A percentile compares a stretch with the other conserved stretches of the same genome.
These are phyloP conservation scores for Nematocida homosporus DNA, from an alignment of 371 early-diverging fungal species.

Conservation along the genomic window DNA sequence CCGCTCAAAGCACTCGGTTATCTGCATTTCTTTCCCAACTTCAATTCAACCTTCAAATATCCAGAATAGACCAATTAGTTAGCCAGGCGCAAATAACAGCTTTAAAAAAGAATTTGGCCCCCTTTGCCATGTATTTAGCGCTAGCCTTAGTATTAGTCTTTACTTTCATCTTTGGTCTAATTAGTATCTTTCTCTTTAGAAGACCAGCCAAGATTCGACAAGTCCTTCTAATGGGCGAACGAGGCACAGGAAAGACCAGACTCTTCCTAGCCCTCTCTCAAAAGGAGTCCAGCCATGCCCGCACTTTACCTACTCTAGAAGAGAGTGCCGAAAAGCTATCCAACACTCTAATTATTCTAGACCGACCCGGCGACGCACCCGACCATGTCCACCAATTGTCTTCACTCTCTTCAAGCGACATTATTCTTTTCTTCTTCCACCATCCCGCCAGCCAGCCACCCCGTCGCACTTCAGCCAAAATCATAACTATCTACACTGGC, in stretches of 20 bases:
- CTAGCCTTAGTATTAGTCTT: constrained; percentile 1
- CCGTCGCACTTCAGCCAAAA: neutral
- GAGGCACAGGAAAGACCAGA: constrained; percentile 44
- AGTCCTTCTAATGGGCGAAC: constrained; percentile 18
- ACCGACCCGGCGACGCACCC: constrained; percentile 17
- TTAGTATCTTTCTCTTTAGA: neutral
- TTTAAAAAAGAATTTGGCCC: too few relatives aligned
- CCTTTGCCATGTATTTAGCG: neutral
- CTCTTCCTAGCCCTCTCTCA: constrained; percentile 18
- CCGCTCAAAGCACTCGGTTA: constrained; percentile 26
- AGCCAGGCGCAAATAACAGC: too few relatives aligned
- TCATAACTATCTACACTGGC: constrained; percentile 40
- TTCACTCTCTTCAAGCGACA: constrained; percentile 5
- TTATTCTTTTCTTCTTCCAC: constrained; percentile 20
- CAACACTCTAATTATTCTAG: neutral
- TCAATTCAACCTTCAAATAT: too few relatives aligned
- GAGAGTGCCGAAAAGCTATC: neutral
- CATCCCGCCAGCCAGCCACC: neutral
- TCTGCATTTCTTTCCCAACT: constrained; percentile 8
- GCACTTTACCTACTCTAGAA: constrained; percentile 28
- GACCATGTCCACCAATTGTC: too few relatives aligned
- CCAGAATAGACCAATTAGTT: too few relatives aligned
- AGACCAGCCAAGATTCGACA: neutral
- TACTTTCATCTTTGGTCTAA: neutral
- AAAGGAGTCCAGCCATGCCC: neutral